Conservation (phyloP, 164 flowering plant genomes). For the Taxillus chinensis region DNA sequence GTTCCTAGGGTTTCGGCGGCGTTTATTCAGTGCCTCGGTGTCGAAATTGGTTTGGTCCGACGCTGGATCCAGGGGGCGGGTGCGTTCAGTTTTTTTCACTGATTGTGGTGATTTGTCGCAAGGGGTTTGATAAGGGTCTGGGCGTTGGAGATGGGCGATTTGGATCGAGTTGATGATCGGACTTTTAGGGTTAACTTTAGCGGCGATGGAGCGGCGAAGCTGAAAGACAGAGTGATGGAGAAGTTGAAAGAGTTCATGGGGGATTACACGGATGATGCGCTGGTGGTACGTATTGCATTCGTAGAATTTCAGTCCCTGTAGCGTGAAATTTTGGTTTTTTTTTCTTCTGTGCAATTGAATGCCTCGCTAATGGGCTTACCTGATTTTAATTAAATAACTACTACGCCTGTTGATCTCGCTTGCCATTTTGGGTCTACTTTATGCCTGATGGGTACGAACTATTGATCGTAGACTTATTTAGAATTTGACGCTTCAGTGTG, state of each 20-base stretch:
- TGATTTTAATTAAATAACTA: too few relatives aligned
- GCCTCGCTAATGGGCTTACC: too few relatives aligned
- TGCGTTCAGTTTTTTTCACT: neutral
- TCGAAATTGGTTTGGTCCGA: too few relatives aligned
- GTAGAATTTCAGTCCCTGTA: too few relatives aligned
- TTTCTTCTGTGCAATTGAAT: neutral
- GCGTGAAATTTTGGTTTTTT: neutral
- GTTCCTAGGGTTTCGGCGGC: too few relatives aligned
- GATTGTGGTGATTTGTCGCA: too few relatives aligned
- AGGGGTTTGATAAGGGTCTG: neutral
- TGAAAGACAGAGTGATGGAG: slow-evolving; percentile 46
- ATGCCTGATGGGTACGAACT: too few relatives aligned
- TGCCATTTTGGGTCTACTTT: too few relatives aligned
- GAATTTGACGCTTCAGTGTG: too few relatives aligned
- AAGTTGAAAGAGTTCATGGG: slow-evolving; percentile 88
- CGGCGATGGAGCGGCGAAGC: slow-evolving; percentile 43
- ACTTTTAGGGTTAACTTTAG: slow-evolving; percentile 55
- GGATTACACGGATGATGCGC: slow-evolving; percentile 86
- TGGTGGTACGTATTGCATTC: slow-evolving; percentile 47
- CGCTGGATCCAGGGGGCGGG: neutral
- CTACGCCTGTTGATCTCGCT: too few relatives aligned
- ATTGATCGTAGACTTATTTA: too few relatives aligned
- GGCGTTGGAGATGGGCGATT: slow-evolving; percentile 31
- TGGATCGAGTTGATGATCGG: slow-evolving; percentile 30
- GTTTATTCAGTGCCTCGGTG: too few relatives aligned